Conservation (phyloP, 2,329 filamentous ascomycete genomes). For the Phoma sp. region DNA sequence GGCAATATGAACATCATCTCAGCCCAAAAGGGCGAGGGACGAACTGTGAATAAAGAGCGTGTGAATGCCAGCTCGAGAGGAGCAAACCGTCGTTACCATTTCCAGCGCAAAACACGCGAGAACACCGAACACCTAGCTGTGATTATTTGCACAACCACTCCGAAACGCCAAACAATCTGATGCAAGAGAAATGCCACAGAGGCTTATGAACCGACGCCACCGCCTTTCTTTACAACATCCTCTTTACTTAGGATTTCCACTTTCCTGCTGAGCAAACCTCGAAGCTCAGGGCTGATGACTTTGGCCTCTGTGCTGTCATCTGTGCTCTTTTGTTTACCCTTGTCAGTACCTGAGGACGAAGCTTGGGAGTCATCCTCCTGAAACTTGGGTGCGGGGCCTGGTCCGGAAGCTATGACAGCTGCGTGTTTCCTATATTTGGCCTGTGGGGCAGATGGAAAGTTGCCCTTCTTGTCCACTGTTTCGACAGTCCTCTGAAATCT, state of each 20-base stretch:
- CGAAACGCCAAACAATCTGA: slow-evolving; percentile 12
- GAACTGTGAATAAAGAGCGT: background rate
- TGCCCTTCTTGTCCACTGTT: slow-evolving; percentile 87
- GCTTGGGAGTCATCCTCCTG: slow-evolving; percentile 28
- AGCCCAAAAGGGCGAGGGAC: background rate
- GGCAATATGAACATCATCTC: background rate
- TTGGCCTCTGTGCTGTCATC: slow-evolving; percentile 49
- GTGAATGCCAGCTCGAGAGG: background rate
- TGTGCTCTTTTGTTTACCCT: slow-evolving; percentile 42
- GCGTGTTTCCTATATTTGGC: slow-evolving; percentile 57
- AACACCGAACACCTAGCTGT: slow-evolving; percentile 2
- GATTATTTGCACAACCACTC: background rate
- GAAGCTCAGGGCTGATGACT: slow-evolving; percentile 68
- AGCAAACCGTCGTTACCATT: background rate
- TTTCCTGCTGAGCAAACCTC: slow-evolving; percentile 66
- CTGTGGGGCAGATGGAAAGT: slow-evolving; percentile 69
- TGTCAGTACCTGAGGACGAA: slow-evolving; percentile 37
- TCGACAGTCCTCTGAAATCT: slow-evolving; percentile 89
- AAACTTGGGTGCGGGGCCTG: slow-evolving; percentile 27
- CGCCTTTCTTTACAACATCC: slow-evolving; percentile 34
- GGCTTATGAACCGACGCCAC: slow-evolving; percentile 6
- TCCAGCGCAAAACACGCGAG: slow-evolving; percentile 1
- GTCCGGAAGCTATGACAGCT: slow-evolving; percentile 39
- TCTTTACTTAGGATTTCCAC: slow-evolving; percentile 59
- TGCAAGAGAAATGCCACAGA: background rate